Evolutionary conservation across 805 yeast species (phyloP).

Genomic region (Metschnikowia gruessii): DNA sequence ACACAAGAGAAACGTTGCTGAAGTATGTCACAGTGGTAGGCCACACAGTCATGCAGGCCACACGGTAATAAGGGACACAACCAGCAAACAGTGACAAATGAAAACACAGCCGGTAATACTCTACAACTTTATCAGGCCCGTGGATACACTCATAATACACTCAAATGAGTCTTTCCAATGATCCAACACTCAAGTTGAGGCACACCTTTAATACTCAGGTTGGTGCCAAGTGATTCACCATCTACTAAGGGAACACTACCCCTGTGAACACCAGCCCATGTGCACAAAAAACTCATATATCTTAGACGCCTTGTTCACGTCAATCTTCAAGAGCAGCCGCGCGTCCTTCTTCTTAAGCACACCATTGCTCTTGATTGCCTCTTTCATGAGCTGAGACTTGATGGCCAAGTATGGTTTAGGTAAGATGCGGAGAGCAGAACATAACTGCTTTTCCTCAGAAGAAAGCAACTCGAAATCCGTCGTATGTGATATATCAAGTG

Average conservation of each 20-base stretch:
- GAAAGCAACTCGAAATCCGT: conserved; percentile 81
- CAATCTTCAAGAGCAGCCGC: conserved; percentile 79
- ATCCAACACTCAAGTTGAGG: too few species aligned
- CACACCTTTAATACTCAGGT: too few species aligned
- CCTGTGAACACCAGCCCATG: conserved; percentile 78
- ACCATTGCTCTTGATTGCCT: conserved; percentile 83
- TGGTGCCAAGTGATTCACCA: too few species aligned
- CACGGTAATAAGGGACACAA: too few species aligned
- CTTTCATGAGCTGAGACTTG: conserved; percentile 85
- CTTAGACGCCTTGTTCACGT: conserved; percentile 79
- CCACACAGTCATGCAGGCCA: too few species aligned
- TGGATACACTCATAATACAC: too few species aligned
- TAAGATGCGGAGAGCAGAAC: conserved; percentile 75
- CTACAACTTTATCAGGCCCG: too few species aligned
- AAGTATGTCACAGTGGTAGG: too few species aligned
- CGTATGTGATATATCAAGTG: conserved; percentile 70
- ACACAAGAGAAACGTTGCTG: too few species aligned
- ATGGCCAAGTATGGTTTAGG: conserved; percentile 95
- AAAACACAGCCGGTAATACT: too few species aligned
- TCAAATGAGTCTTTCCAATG: too few species aligned
- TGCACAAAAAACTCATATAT: conserved; percentile 90
- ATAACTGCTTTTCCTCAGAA: conserved; percentile 82
- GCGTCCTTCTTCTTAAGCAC: conserved; percentile 77
- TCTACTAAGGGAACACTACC: conserved; percentile 1
- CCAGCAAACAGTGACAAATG: too few species aligned